A percentile compares a stretch with the other conserved stretches of the same genome.
Conservation (phyloP, 345 rosid species). For the Nasturtium officinale region DNA sequence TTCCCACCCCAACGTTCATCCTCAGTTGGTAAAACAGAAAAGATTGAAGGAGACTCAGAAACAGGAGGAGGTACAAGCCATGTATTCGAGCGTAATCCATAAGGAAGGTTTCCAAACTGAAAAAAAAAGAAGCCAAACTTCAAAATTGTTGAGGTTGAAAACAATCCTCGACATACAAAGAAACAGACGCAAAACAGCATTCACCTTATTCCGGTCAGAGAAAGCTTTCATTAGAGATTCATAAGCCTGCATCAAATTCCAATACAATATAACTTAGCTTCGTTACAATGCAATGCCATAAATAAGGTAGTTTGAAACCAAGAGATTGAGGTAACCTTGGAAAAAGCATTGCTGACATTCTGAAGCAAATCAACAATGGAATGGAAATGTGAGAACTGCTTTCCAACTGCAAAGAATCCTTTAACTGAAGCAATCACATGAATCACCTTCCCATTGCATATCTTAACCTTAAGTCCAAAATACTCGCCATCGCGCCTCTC, state of each 20-base stretch:
- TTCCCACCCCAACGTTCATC: constrained; percentile 89
- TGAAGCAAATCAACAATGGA: constrained; percentile 82
- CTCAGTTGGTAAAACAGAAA: constrained; percentile 71
- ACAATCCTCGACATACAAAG: background rate
- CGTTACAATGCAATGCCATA: background rate
- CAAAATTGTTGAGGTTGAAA: constrained; percentile 6
- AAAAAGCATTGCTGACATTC: constrained; percentile 75
- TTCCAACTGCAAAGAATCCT: constrained; percentile 85
- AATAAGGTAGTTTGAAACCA: background rate
- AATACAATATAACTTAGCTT: background rate
- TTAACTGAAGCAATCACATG: constrained; percentile 65
- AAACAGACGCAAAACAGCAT: constrained; percentile 1
- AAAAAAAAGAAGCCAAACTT: constrained; percentile 12
- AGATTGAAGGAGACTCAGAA: constrained; percentile 60
- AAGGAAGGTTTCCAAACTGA: constrained; percentile 97
- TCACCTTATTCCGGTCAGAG: constrained; percentile 86
- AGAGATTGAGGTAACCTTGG: constrained; percentile 45
- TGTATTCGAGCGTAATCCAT: constrained; percentile 84
- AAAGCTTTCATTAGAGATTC: constrained; percentile 86
- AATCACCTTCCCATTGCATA: constrained; percentile 84
- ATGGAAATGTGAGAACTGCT: constrained; percentile 57
- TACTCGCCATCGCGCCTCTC: constrained; percentile 26
- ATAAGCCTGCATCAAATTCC: constrained; percentile 65
- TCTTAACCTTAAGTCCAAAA: constrained; percentile 57
- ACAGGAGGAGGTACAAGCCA: constrained; percentile 88